Base-by-base conservation (phyloP, 2,329 filamentous ascomycete genomes). In the Colletotrichum sp. region DNA sequence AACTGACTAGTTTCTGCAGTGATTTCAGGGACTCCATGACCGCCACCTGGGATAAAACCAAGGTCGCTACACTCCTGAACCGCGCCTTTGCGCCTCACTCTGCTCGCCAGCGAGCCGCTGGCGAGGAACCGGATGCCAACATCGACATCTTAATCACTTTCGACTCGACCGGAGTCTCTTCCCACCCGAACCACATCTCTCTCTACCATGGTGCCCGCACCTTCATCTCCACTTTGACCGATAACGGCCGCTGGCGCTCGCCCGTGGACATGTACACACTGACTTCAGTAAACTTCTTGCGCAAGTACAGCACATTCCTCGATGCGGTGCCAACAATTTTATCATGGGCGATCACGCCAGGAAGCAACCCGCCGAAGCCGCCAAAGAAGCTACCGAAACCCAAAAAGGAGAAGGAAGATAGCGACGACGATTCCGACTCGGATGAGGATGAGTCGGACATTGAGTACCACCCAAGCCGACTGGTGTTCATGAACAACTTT, bases 21-120 rank as follows among this genome's bases (percentile, higher is more conserved):
- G 90, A 94, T 80, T 98, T 98, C 83, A 95, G 93, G 71, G 97
- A 99, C 86, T 96, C 95, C 76, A 98, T 98, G 95, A 94, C 91
- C 4, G 88, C 88, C 36, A 90, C 88, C 63, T 98, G 96, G 96
- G 90, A 95, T 79, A 87, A 93, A 71, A 86, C 88, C 67, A 91
- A 93, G 70, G 93, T 98, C 78, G 89, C 94, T 27, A 86, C 88
- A 68, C 90, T 98, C 63, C 90, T 98, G 55, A 90, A 90, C 76
- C 89, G 90, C 36, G 92, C 94, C 28, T 98, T 98, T 84, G 93
- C 93, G 5, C 94, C 95, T 1, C 90, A 92, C 34, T 86, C 92
- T 70, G 82, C 87, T 74, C 80, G 83, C 68, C 81, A 80, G 71
- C 80, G 77, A 74, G 79, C 83, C 55, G 77, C 82, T 71, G 80